phyloP scores from a whole-genome alignment of 2,329 filamentous ascomycete genomes.

The Conoideocrella luteorostrata region DNA sequence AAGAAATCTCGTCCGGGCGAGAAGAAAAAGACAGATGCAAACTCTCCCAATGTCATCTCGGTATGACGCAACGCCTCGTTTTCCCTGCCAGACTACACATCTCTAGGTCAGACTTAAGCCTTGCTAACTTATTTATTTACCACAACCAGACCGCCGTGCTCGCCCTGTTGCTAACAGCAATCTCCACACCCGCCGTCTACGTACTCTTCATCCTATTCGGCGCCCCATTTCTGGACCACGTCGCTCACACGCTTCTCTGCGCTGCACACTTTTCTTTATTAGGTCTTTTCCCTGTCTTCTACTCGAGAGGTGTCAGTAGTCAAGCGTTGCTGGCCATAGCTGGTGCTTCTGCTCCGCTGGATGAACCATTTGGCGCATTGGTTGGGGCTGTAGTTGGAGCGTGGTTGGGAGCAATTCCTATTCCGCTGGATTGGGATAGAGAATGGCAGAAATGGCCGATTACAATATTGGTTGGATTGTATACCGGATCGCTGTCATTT shows the following conservation, averaged over 20 bases:
- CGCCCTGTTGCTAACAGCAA: conserved; percentile 53
- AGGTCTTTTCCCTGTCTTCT: conserved; percentile 72
- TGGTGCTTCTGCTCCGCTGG: conserved; percentile 63
- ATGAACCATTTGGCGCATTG: conserved; percentile 77
- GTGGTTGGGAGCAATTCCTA: conserved; percentile 91
- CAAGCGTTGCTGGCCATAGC: conserved; percentile 65
- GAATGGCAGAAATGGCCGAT: conserved; percentile 98
- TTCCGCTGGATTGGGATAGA: conserved; percentile 96
- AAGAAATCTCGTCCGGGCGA: conserved; percentile 48
- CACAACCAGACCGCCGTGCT: conserved; percentile 35
- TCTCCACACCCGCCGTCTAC: conserved; percentile 60
- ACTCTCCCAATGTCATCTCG: conserved; percentile 38
- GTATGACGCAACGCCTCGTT: too few relatives aligned
- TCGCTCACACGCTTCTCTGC: conserved; percentile 70
- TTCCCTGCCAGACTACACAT: too few relatives aligned
- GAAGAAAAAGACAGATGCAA: conserved; percentile 44
- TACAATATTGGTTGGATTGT: conserved; percentile 78
- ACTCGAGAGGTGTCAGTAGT: conserved; percentile 72
- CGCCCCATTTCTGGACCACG: conserved; percentile 78
- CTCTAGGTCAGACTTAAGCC: too few relatives aligned
- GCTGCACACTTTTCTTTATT: conserved; percentile 78
- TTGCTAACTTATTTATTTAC: not conserved
- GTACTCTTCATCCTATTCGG: conserved; percentile 77
- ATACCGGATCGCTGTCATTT: conserved; percentile 69
- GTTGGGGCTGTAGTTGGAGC: conserved; percentile 75